Conservation (phyloP, 1,284 basidiomycete genomes). For the Austropuccinia psidii region DNA sequence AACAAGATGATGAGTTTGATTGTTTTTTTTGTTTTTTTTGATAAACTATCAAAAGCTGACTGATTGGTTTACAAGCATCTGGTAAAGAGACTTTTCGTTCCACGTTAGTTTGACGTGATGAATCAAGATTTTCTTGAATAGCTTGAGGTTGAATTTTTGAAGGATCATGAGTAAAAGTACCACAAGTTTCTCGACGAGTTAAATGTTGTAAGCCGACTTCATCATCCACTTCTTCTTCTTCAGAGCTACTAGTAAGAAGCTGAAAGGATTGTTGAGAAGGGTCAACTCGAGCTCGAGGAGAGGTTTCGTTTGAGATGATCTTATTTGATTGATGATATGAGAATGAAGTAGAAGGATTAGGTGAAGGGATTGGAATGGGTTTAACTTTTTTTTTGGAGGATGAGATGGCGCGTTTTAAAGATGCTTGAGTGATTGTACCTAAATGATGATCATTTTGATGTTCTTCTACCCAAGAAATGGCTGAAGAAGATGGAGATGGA, state of each 20-base stretch:
- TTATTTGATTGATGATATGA: constrained; percentile 8
- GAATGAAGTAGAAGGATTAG: neutral
- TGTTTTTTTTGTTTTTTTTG: too few species aligned
- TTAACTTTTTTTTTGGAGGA: too few species aligned
- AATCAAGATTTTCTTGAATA: neutral
- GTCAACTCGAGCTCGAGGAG: neutral
- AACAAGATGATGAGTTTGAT: neutral
- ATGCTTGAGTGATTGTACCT: constrained; percentile 8
- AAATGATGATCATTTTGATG: neutral
- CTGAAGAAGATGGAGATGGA: constrained; percentile 14
- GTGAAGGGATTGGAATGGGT: neutral
- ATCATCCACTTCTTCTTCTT: constrained; percentile 28
- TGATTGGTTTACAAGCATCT: constrained; percentile 34
- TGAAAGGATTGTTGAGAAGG: neutral
- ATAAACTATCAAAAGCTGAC: neutral
- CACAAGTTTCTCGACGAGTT: neutral
- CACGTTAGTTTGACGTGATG: neutral
- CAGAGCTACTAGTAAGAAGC: constrained; percentile 21
- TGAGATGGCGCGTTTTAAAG: neutral
- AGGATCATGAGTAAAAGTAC: neutral
- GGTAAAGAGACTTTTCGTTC: constrained; percentile 31
- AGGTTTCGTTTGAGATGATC: neutral
- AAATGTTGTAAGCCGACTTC: neutral
- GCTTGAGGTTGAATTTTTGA: neutral
- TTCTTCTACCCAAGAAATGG: constrained; percentile 7